Conservation (phyloP, 768 basidiomycete genomes). For the Boletus coccyginus region DNA sequence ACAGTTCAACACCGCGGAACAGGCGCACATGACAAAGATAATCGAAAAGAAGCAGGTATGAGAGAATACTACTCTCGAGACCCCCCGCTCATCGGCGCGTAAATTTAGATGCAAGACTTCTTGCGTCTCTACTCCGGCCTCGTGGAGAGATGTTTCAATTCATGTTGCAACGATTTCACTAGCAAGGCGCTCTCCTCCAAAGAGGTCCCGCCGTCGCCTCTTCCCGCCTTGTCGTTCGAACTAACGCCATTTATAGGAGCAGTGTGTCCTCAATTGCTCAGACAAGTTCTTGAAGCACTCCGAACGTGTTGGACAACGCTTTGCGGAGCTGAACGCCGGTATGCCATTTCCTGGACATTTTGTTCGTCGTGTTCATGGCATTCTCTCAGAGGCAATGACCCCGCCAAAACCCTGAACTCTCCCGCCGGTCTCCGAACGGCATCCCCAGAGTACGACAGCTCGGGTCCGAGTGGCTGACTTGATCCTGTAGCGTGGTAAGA, state of each 20-base stretch:
- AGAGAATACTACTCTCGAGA: not conserved
- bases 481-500: constrained; percentile 12
- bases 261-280: constrained; percentile 89
- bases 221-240: not conserved
- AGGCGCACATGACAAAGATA: constrained; percentile 92
- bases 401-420: constrained; percentile 29
- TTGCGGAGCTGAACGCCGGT: constrained; percentile 93
- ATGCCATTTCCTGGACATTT: constrained; percentile 26
- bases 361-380: not conserved
- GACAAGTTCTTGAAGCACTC: constrained; percentile 99
- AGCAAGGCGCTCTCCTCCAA: constrained; percentile 90
- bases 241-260: constrained; percentile 53
- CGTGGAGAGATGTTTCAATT: constrained; percentile 93
- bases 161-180: constrained; percentile 96
- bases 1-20: constrained; percentile 83
- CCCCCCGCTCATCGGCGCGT: constrained; percentile 5
- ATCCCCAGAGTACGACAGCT: not conserved
- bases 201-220: constrained; percentile 55
- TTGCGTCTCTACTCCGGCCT: constrained; percentile 91
- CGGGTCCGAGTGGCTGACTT: constrained; percentile 5
- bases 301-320: constrained; percentile 87
- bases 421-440: not conserved
- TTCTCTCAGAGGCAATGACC: constrained; percentile 31
- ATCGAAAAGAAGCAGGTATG: constrained; percentile 96
- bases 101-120: constrained; percentile 93